Conservation (phyloP, 2,329 filamentous ascomycete genomes). For the Neofusicoccum cordaticola region DNA sequence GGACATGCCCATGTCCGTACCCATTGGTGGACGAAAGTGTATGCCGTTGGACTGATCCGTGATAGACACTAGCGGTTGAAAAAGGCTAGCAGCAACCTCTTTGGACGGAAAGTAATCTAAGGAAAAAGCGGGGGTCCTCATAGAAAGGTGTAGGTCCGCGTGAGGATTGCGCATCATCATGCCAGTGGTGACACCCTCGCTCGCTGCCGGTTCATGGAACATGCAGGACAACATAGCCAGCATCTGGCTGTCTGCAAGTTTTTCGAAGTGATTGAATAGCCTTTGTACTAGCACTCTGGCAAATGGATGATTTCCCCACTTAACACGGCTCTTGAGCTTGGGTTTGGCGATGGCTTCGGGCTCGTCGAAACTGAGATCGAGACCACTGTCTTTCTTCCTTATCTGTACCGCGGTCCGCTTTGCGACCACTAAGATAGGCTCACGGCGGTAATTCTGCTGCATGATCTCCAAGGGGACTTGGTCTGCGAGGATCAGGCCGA, state of each 20-base stretch:
- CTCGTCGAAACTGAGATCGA: conserved; percentile 49
- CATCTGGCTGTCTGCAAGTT: conserved; percentile 62
- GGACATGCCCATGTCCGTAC: conserved; percentile 26
- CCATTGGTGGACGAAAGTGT: conserved; percentile 30
- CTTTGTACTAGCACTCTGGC: conserved; percentile 55
- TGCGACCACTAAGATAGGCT: conserved; percentile 68
- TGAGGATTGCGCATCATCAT: conserved; percentile 27
- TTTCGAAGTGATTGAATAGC: conserved; percentile 60
- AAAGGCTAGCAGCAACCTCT: conserved; percentile 44
- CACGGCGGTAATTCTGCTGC: conserved; percentile 51
- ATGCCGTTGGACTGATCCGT: conserved; percentile 22
- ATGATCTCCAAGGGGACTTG: conserved; percentile 70
- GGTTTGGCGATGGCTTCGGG: conserved; percentile 38
- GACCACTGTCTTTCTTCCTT: conserved; percentile 48
- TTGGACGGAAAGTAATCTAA: conserved; percentile 47
- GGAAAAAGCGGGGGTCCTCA: conserved; percentile 45
- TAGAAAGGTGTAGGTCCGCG: conserved; percentile 39
- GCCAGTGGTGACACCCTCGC: conserved; percentile 38
- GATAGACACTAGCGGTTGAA: conserved; percentile 35
- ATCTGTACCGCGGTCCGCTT: conserved; percentile 56
- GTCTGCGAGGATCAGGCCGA: conserved; percentile 72
- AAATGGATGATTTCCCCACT: conserved; percentile 58
- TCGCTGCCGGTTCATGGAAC: conserved; percentile 49
- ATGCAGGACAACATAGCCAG: conserved; percentile 64
- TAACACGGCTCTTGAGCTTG: conserved; percentile 44